Base-by-base conservation (phyloP, 352 stramenopile genomes). In the Hyaloperonospora arabidopsidis region DNA sequence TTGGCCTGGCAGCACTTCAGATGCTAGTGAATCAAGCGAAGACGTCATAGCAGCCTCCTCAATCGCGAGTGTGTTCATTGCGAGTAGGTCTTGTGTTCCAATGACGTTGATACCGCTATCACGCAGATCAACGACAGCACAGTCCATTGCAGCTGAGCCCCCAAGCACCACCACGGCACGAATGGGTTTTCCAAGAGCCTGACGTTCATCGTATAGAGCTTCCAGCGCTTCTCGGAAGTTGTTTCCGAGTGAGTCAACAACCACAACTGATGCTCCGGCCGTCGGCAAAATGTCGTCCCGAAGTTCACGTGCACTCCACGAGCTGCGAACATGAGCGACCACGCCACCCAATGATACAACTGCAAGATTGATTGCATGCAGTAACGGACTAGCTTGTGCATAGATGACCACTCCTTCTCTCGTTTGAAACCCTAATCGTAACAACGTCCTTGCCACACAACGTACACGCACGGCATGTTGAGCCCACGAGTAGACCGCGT, bases 311-410 rank as follows among this genome's bases (percentile, higher is more conserved):
- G 65, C 38, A 14, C 57, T 74, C 81, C 81, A 92, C 10, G 66
- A 73, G 4, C 57, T 49, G 11, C 76, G 75, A 4, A 92, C 57
- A 38, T 92, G 79, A 12, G 61, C 56, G 2, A 86, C 77, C 10
- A 84, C 59, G 21, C 79, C 81, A 19, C 81, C 81, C 2, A 79
- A 43, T 0, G 75, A 65, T 28, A 86, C 58, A 10, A 65, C 70
- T 0, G 81, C 81, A 39, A 89, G 63, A 50, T 89, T 80, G 18
- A 92, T 43, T 0, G 79, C 60, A 41, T 82, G 76, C 19, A 89
- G 46, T 15, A 73, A 41, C 1, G 73, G 66, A 46, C 70, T 77
- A 28, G 54, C 67, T 41, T 64, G 67, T 2, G 68, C 70, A 54
- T 61, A 70, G 46, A 87, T 53, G 3, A 89, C 73, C 0, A 80